Evolutionary conservation across 2,329 filamentous ascomycete genomes (phyloP), one percentile per base, ranked within the genome.

Genomic region (Fusarium hostae): DNA sequence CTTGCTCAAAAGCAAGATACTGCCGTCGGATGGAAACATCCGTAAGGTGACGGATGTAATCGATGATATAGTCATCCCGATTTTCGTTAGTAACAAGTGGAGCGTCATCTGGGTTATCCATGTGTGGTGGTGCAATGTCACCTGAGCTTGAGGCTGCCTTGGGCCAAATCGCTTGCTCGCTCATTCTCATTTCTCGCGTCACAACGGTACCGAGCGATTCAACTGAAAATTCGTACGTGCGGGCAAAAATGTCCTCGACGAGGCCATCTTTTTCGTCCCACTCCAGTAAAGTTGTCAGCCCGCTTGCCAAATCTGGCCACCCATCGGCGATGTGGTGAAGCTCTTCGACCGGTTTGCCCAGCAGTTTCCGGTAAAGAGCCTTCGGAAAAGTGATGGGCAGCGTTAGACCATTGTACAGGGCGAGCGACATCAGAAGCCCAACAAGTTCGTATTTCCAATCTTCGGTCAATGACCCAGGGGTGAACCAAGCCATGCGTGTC

Each of bases 331-430:
- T 94, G 78, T 95, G 91, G 50, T 94, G 88, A 4, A 96, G 83
- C 62, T 91, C 87, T 37, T 89, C 89, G 20, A 92, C 89, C 12
- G 90, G 89, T 64, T 91, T 85, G 12, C 88, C 89, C 2, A 97
- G 85, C 1, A 98, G 86, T 74, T 93, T 93, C 58, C 90, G 88
- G 81, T 99, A 99, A 6, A 99, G 87, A 0, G 91, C 93, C 63
- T 89, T 87, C 1, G 96, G 96, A 67, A 99, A 96, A 3, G 92
- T 97, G 44, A 98, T 87, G 0, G 96, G 96, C 2, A 99, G 85
- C 0, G 95, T 97, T 28, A 98, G 85, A 3, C 95, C 95, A 73
- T 99, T 99, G 82, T 96, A 98, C 8, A 98, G 84, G 9, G 96
- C 96, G 22, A 99, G 86, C 2, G 93, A 97, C 70, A 98, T 86